phyloP scores from a whole-genome alignment of 306 rosid genomes.

The Comarum palustre region DNA sequence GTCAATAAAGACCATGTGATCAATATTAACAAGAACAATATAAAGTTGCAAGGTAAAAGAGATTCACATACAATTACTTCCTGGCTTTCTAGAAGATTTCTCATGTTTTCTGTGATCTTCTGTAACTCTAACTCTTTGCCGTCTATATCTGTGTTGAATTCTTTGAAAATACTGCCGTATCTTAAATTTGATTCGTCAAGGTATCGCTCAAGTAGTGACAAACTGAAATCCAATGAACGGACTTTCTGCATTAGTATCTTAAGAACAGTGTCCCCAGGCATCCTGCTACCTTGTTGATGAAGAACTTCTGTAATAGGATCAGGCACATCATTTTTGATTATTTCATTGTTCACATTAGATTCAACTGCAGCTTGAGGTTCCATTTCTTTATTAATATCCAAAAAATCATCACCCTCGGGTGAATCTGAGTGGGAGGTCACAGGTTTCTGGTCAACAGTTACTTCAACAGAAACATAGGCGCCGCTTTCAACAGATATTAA shows the following conservation, averaged over 20 bases:
- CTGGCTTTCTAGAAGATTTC: slow-evolving; percentile 52
- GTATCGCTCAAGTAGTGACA: slow-evolving; percentile 82
- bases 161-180: slow-evolving; percentile 68
- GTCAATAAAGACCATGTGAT: background rate
- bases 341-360: slow-evolving; percentile 45
- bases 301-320: slow-evolving; percentile 69
- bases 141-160: slow-evolving; percentile 59
- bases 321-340: slow-evolving; percentile 41
- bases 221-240: slow-evolving; percentile 68
- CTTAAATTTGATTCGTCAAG: slow-evolving; percentile 72
- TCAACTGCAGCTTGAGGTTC: slow-evolving; percentile 40
- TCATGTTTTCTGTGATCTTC: slow-evolving; percentile 59
- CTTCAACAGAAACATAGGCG: slow-evolving; percentile 39
- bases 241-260: slow-evolving; percentile 95
- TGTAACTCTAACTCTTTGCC: slow-evolving; percentile 49
- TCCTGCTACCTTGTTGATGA: slow-evolving; percentile 76
- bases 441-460: slow-evolving; percentile 46
- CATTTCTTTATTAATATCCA: slow-evolving; percentile 28
- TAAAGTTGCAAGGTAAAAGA: slow-evolving; percentile 16
- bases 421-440: slow-evolving; percentile 38
- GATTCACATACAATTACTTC: slow-evolving; percentile 55
- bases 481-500: slow-evolving; percentile 59
- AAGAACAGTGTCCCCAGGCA: slow-evolving; percentile 97
- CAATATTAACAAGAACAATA: background rate
- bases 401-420: slow-evolving; percentile 39